Percentiles rank a stretch among this genome's conserved stretches.
phyloP scores from a whole-genome alignment of 75 land plant genomes.

The Larix kaempferi region DNA sequence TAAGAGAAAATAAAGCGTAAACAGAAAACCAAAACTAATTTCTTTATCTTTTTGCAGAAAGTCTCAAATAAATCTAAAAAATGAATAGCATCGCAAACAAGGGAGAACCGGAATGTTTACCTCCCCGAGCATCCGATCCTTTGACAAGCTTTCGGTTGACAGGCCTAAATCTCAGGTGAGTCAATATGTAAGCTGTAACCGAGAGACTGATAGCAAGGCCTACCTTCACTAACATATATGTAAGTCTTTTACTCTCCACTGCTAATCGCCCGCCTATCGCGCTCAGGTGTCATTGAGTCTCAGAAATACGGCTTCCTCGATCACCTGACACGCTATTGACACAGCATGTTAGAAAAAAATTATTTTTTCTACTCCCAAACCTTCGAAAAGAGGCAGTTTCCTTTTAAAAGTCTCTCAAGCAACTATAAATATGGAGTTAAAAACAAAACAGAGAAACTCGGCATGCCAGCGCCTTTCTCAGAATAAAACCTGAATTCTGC shows the following conservation, averaged over 20 bases:
- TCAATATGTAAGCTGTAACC: constrained; percentile 43
- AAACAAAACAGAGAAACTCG: too few relatives aligned
- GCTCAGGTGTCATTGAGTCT: too few relatives aligned
- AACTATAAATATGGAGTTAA: too few relatives aligned
- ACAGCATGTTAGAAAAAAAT: too few relatives aligned
- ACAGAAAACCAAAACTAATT: not conserved
- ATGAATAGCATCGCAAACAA: not conserved
- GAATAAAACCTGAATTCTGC: too few relatives aligned
- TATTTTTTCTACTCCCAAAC: too few relatives aligned
- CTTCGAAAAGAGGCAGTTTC: too few relatives aligned
- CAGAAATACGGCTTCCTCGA: too few relatives aligned
- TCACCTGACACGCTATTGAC: too few relatives aligned
- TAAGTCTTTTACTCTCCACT: not conserved
- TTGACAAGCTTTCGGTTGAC: constrained; percentile 3
- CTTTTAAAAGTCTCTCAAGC: too few relatives aligned
- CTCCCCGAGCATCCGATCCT: constrained; percentile 14
- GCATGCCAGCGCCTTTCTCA: too few relatives aligned
- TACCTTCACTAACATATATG: constrained; percentile 28
- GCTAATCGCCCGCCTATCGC: too few relatives aligned
- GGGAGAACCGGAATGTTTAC: constrained; percentile 12
- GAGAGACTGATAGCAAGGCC: constrained; percentile 58
- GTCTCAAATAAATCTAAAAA: constrained; percentile 2
- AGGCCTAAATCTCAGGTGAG: constrained; percentile 20
- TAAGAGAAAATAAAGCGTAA: not conserved
- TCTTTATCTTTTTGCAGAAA: not conserved